Base-by-base conservation (phyloP, 2,329 filamentous ascomycete species). In the Elsinoe arachidis region DNA sequence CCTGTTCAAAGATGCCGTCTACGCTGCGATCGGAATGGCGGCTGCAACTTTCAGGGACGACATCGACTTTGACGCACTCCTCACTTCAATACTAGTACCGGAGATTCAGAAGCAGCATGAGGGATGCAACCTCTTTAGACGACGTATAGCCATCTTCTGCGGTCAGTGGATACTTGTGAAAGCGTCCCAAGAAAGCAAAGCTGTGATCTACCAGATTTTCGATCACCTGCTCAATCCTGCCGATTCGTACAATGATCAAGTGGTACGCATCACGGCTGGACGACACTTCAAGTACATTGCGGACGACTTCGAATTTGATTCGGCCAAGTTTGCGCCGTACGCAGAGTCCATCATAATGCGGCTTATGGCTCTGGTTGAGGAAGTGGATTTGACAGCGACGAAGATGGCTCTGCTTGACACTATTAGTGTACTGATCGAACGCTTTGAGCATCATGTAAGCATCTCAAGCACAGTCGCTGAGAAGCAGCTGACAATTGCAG, bases 371-470 rank as follows among this genome's bases (percentile, higher is more conserved):
- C 75, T 97, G n/a, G 84, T 96, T 23, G 80, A 86, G 61, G 86
- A 88, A 62, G 86, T 91, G 2, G 87, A 90, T 55, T 78, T 87
- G 17, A 86, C 90, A 15, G 92, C 97, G 69, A 95, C 90, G 0
- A 96, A 95, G 72, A 83, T 97, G 76, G 89, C 87, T 0, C 80
- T 99, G 34, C 77, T 99, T 3, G 90, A 92, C 67, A 96, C 92
- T 0, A 85, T 96, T 38, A 83, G 90, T 53, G 81, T 87, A 34
- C 77, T 95, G 41, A 89, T 96, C 0, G 82, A 86, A 44, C 83
- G 90, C 53, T 81, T 97, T 75, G 93, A 95, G 65, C 80, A 84
- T 34, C 78, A 88, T 62, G 85, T 81, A 72, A 64, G 74, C 62
- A 4, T 17, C 12, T 33, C 63, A 34, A 5, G n/a, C 12, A 21